Percentiles rank a stretch among this genome's conserved stretches.
These are phyloP conservation scores for Russula brevipes DNA, from an alignment of 768 basidiomycete genomes.

Conservation along the genomic window DNA sequence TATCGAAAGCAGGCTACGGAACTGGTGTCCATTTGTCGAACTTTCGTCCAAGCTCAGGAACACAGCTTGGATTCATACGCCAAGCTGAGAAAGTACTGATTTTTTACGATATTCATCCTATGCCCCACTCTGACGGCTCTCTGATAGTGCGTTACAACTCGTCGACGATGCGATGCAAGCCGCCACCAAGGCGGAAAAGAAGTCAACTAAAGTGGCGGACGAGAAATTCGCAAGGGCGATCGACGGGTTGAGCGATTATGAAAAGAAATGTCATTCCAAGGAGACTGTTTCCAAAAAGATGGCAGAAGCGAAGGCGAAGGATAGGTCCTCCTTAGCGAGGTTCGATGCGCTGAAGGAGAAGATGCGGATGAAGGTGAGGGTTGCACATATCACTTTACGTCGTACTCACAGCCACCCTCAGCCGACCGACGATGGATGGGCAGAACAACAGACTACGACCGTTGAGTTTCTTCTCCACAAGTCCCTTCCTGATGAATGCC, in stretches of 20 bases:
- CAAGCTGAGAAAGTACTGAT: not conserved
- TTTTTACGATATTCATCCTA: not conserved
- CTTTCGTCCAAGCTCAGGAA: not conserved
- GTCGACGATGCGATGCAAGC: not conserved
- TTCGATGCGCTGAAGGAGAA: not conserved
- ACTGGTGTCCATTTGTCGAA: slow-evolving; percentile 9
- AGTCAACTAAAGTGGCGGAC: not conserved
- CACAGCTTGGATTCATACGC: not conserved
- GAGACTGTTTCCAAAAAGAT: not conserved
- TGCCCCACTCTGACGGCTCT: not conserved
- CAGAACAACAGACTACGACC: not conserved
- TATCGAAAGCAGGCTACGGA: slow-evolving; percentile 8
- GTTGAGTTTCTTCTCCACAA: not conserved
- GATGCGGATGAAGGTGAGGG: not conserved
- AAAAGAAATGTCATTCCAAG: not conserved
- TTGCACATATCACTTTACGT: not conserved
- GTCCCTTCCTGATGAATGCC: not conserved
- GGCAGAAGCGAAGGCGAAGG: not conserved
- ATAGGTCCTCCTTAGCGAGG: not conserved
- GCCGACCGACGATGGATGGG: not conserved
- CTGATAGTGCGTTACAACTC: not conserved
- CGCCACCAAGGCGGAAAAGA: not conserved
- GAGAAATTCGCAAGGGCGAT: not conserved
- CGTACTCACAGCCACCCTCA: not conserved
- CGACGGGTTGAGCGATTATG: not conserved